Base-by-base conservation (phyloP, 495 filamentous ascomycete species). In the Physcia stellaris region DNA sequence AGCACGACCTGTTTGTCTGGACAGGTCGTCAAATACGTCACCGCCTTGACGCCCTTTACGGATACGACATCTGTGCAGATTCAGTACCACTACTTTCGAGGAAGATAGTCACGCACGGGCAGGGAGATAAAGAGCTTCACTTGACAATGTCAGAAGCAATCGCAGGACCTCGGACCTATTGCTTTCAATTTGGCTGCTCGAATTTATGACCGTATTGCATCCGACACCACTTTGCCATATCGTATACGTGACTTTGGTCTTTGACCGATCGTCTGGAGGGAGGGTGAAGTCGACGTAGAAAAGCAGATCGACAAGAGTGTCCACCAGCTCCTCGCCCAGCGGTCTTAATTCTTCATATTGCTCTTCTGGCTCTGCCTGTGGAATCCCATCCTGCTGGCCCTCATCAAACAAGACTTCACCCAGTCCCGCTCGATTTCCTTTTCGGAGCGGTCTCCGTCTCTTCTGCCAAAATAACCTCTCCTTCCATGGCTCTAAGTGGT, bases 161-260 rank as follows among this genome's bases (percentile, higher is more conserved):
- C 92, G 76, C 43, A 99, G 58, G 19, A 94, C 78, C 55, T 99
- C 90, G 47, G 80, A 83, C 21, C 90, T 75, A 56, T 94, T 94
- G 57, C 69, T 86, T 61, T 99, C 90, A 33, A 81, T 74, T 43
- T 94, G 83, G 57, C 83, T 94, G 27, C 71, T 93, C 15, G 87
- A 84, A 13, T 80, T 80, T 56, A 94, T 77, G 1, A 84, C 69
- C 5, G 81, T 83, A 55, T 93, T 93, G 60, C 88, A 96, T 2
- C 90, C 90, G 32, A 99, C 88, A 18, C 90, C 90, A 49, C 81
- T 95, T 58, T 95, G 86, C 90, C 90, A 99, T 49, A 99, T 96
- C 24, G 86, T 78, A 61, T 85, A 93, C 11, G 81, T 82, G 27
- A 94, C 79, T 55, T 93, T 94, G 46, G 68, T 67, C 52, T 81